phyloP scores from a whole-genome alignment of 768 basidiomycete genomes.

The Tricholoma furcatifolium region DNA sequence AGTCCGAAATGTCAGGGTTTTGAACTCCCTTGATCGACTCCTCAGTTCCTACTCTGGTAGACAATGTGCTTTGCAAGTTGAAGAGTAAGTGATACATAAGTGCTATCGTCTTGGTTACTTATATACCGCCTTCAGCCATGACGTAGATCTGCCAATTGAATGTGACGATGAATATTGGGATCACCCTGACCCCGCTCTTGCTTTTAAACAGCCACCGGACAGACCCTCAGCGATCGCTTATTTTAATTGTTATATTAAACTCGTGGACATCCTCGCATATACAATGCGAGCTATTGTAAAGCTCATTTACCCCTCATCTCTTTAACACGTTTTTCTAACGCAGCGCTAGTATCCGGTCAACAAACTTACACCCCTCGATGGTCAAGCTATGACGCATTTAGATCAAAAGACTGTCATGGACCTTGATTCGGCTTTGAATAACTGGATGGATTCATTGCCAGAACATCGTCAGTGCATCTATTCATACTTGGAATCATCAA shows the following conservation, averaged over 20 bases:
- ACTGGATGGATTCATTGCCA: conserved; percentile 76
- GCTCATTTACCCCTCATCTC: background rate
- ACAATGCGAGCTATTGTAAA: conserved; percentile 58
- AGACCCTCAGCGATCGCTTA: conserved; percentile 55
- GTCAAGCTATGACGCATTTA: conserved; percentile 46
- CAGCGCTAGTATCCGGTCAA: conserved; percentile 66
- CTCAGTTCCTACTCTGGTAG: conserved; percentile 57
- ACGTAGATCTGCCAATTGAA: conserved; percentile 62
- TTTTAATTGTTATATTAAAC: conserved; percentile 53
- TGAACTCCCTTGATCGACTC: conserved; percentile 46
- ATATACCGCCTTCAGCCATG: conserved; percentile 48
- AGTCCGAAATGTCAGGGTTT: conserved; percentile 35
- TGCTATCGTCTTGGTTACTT: background rate
- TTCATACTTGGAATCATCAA: conserved; percentile 34
- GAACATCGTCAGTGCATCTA: conserved; percentile 42
- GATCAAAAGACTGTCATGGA: conserved; percentile 68
- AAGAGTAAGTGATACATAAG: conserved; percentile 49
- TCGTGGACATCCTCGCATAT: conserved; percentile 61
- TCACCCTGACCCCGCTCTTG: conserved; percentile 39
- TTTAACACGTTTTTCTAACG: background rate
- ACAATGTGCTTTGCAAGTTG: conserved; percentile 72
- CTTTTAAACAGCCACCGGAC: conserved; percentile 62
- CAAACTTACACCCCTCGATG: conserved; percentile 44
- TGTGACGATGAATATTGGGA: conserved; percentile 78
- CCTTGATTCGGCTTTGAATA: conserved; percentile 72